phyloP scores from a whole-genome alignment of 2,329 filamentous ascomycete species.

The Harringtonia lauricola region DNA sequence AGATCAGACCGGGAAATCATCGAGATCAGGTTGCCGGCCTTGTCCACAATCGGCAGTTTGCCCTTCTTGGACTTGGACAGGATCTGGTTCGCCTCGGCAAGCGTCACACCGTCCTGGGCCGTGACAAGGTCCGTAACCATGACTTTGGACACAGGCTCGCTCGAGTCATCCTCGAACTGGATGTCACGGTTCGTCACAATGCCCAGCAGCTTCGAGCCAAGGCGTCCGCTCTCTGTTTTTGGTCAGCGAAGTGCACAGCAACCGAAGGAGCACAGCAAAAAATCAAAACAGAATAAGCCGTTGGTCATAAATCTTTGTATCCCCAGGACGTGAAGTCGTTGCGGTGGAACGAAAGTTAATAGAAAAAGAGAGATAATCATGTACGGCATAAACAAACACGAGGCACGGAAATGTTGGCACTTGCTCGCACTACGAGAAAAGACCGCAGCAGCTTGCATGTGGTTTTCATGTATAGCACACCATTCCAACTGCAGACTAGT shows the following conservation, averaged over 20 bases:
- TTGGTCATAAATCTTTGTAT: slow-evolving; percentile 33
- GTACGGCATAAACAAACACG: slow-evolving; percentile 21
- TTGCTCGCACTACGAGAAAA: neutral
- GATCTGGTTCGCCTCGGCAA: slow-evolving; percentile 84
- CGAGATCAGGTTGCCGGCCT: slow-evolving; percentile 74
- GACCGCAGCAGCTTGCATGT: too few species aligned
- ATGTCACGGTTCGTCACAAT: slow-evolving; percentile 98
- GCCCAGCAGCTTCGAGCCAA: slow-evolving; percentile 90
- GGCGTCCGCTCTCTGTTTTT: slow-evolving; percentile 67
- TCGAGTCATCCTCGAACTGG: slow-evolving; percentile 76
- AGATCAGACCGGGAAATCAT: slow-evolving; percentile 90
- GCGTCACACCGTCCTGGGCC: slow-evolving; percentile 68
- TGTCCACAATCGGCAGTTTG: slow-evolving; percentile 88
- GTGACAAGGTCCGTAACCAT: slow-evolving; percentile 98
- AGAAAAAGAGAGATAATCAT: slow-evolving; percentile 74
- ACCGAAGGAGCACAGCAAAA: neutral
- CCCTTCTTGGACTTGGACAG: slow-evolving; percentile 96
- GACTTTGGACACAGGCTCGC: slow-evolving; percentile 69
- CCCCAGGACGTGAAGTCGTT: slow-evolving; percentile 79
- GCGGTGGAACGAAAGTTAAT: slow-evolving; percentile 99
- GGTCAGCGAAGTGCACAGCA: slow-evolving; percentile 24
- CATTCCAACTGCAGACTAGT: too few species aligned
- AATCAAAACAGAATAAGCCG: neutral
- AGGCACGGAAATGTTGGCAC: neutral
- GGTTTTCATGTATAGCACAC: too few species aligned